A percentile compares a stretch with the other conserved stretches of the same genome.
Conservation (phyloP, 306 rosid genomes). For the Oxytropis ochrocephala region DNA sequence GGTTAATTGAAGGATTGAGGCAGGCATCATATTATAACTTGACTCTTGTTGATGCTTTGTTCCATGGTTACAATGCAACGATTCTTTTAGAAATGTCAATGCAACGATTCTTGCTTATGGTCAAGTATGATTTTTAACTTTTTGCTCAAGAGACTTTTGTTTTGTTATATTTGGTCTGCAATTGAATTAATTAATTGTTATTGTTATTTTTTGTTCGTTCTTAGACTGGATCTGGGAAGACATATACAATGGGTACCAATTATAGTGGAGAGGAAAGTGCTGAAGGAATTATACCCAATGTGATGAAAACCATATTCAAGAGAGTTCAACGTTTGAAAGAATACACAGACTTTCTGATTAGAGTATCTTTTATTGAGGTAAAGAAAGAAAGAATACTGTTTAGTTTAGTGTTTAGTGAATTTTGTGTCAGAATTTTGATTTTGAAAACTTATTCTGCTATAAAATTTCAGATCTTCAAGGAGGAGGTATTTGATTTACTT, state of each 20-base stretch:
- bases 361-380: conserved; percentile 98
- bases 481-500: conserved; percentile 89
- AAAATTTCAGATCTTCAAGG: conserved; percentile 77
- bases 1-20: no score
- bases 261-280: conserved; percentile 60
- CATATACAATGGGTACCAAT: conserved; percentile 77
- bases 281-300: conserved; percentile 71
- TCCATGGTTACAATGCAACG: conserved; percentile 82
- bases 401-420: background rate
- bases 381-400: background rate
- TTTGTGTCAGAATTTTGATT: background rate
- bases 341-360: conserved; percentile 57
- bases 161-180: background rate
- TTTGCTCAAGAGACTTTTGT: background rate
- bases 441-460: conserved; percentile 2
- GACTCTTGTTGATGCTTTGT: conserved; percentile 77
- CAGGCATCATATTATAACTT: no score
- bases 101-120: conserved; percentile 97
- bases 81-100: no score
- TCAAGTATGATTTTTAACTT: conserved; percentile 47
- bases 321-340: conserved; percentile 43
- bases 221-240: conserved; percentile 97
- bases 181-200: background rate
- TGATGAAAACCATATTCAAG: conserved; percentile 63
- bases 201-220: background rate